phyloP scores from a whole-genome alignment of 768 basidiomycete genomes.

The Wakefieldia striispora region DNA sequence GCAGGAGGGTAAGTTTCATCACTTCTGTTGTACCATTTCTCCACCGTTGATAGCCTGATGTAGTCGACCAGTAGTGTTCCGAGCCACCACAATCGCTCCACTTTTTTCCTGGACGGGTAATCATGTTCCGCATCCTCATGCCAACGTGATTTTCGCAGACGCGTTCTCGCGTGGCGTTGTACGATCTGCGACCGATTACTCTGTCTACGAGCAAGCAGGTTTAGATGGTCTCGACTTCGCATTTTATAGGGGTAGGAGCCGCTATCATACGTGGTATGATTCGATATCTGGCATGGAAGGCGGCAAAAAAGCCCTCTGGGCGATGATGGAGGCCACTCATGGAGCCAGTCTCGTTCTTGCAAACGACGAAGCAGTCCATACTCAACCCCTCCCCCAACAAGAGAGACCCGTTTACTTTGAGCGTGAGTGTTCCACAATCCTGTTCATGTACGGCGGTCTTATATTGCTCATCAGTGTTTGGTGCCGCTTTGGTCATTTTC shows the following conservation, averaged over 20 bases:
- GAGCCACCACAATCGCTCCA: slow-evolving; percentile 58
- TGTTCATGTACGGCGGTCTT: background rate
- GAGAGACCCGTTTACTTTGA: slow-evolving; percentile 66
- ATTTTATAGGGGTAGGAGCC: slow-evolving; percentile 71
- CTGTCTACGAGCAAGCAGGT: slow-evolving; percentile 55
- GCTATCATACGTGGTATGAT: slow-evolving; percentile 77
- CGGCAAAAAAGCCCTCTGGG: slow-evolving; percentile 61
- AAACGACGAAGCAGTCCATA: slow-evolving; percentile 36
- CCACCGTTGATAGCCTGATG: background rate
- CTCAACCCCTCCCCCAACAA: slow-evolving; percentile 21
- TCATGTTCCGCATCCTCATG: slow-evolving; percentile 65
- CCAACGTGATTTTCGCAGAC: slow-evolving; percentile 67
- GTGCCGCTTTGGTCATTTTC: slow-evolving; percentile 51
- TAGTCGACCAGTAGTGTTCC: slow-evolving; percentile 76
- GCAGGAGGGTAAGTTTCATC: slow-evolving; percentile 59
- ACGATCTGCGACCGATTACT: slow-evolving; percentile 71
- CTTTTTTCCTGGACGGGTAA: slow-evolving; percentile 48
- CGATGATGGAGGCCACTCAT: slow-evolving; percentile 69
- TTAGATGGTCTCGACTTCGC: slow-evolving; percentile 77
- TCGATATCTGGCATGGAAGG: slow-evolving; percentile 58
- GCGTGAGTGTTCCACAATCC: slow-evolving; percentile 40
- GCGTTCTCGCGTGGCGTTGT: slow-evolving; percentile 64
- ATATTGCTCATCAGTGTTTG: slow-evolving; percentile 50
- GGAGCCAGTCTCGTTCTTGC: slow-evolving; percentile 56
- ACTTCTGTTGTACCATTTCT: background rate